Evolutionary conservation across 2,329 filamentous ascomycete species (phyloP), one percentile per base, ranked within the genome.

Genomic region (Paecilomyces niveus): DNA sequence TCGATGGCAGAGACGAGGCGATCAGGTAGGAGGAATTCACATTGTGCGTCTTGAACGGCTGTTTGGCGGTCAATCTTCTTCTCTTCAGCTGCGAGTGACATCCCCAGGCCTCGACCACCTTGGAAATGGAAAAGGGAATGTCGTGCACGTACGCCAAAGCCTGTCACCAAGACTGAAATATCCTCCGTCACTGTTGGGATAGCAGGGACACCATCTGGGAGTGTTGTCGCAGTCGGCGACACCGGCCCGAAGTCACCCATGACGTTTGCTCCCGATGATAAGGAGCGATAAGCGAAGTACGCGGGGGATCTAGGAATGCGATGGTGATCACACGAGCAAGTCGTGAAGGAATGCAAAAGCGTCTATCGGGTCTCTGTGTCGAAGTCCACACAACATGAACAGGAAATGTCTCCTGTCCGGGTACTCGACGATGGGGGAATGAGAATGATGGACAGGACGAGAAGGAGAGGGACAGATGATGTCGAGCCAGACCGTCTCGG

Each of bases 1-100:
- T 81, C 2, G 81, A 72, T 3, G 90, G 87, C n/a, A 95, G 83
- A 21, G 77, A 79, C 26, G 79, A 81, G 54, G 88, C 85, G 68
- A 96, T 92, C 69, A 92, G 83, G 82, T 85, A 92, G 2, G 90
- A 91, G 8, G 91, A 90, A 70, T 96, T 96, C 60, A 87, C 77
- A 29, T 86, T 84, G 68, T 87, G 86, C 52, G 87, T 80, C 65
- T 87, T 86, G 73, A 95, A 96, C 1, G 91, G 88, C 89, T 93
- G 63, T 53, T 58, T 22, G 51, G 26, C 7, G 29, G 18, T 29
- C 18, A 49, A 31, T 56, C 50, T 52, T 52, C 9, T 10, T 52
- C 50, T 22, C 50, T 24, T 52, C 50, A n/a, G 35, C 15, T 39
- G 22, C 32, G 58, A 60, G 62, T 10, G 57, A 22, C 18, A 24